Evolutionary conservation across 1,284 basidiomycete genomes (phyloP).

Genomic region (Athelia psychrophila): DNA sequence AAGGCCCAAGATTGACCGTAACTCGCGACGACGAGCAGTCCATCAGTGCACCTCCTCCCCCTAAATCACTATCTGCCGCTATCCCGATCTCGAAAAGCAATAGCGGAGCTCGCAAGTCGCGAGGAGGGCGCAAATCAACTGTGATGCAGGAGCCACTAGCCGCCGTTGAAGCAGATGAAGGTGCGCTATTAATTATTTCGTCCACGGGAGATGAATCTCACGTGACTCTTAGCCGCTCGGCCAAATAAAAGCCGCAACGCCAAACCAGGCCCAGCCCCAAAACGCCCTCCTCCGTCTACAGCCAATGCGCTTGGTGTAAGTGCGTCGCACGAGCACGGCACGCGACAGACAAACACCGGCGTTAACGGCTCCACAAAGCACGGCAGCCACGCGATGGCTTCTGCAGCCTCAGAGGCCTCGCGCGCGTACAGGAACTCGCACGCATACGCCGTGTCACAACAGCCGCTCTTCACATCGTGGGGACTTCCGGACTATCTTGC

Average conservation of each 20-base stretch:
- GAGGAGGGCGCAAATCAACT: slow-evolving; percentile 41
- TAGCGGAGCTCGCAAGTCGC: slow-evolving; percentile 32
- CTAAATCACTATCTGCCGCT: slow-evolving; percentile 15
- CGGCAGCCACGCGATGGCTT: slow-evolving; percentile 17
- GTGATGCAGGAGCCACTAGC: slow-evolving; percentile 36
- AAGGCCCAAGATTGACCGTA: slow-evolving; percentile 32
- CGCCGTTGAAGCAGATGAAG: slow-evolving; percentile 60
- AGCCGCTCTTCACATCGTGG: slow-evolving; percentile 80
- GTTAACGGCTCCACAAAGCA: slow-evolving; percentile 19
- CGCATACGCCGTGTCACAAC: slow-evolving; percentile 73
- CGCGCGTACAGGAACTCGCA: slow-evolving; percentile 73
- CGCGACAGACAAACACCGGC: slow-evolving; percentile 43
- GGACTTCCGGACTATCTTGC: slow-evolving; percentile 92
- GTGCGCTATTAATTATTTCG: slow-evolving; percentile 36
- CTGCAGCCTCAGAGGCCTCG: slow-evolving; percentile 25
- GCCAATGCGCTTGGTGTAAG: slow-evolving; percentile 36
- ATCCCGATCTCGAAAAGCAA: slow-evolving; percentile 28
- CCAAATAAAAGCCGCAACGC: slow-evolving; percentile 43
- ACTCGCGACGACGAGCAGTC: slow-evolving; percentile 47
- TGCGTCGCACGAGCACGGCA: slow-evolving; percentile 40
- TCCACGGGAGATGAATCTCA: slow-evolving; percentile 28
- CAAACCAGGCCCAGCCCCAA: slow-evolving; percentile 41
- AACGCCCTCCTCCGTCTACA: slow-evolving; percentile 44
- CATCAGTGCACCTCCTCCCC: not conserved
- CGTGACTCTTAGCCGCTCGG: slow-evolving; percentile 39